These are phyloP conservation scores for Gliomastix tumulicola DNA, from an alignment of 2,329 filamentous ascomycete species.

Conservation along the genomic window DNA sequence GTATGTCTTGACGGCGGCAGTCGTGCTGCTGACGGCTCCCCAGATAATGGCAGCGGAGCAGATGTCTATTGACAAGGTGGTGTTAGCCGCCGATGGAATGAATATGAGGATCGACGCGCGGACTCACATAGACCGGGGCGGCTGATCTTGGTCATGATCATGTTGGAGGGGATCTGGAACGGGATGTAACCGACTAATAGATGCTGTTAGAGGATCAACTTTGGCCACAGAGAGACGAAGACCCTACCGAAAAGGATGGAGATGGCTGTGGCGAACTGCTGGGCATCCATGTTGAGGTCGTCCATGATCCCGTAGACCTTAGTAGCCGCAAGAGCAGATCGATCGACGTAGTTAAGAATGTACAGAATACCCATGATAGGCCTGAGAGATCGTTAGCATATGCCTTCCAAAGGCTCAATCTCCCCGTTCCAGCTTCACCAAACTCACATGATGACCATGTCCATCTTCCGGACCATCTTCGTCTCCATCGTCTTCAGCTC, in stretches of 20 bases:
- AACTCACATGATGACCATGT: slow-evolving; percentile 10
- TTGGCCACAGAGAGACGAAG: too few relatives aligned
- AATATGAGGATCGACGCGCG: background rate
- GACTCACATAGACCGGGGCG: slow-evolving; percentile 32
- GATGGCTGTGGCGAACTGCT: slow-evolving; percentile 28
- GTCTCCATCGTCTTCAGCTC: slow-evolving; percentile 9
- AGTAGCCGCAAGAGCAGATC: slow-evolving; percentile 26
- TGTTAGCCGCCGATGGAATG: too few relatives aligned
- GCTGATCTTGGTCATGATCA: slow-evolving; percentile 40
- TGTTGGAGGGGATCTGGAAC: slow-evolving; percentile 39
- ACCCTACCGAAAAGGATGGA: slow-evolving; percentile 32
- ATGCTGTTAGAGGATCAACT: background rate
- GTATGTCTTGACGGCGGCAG: slow-evolving; percentile 24
- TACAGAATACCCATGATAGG: slow-evolving; percentile 22
- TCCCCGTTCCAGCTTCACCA: background rate
- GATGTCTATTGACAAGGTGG: slow-evolving; percentile 13
- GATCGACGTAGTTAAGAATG: slow-evolving; percentile 30
- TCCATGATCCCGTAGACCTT: slow-evolving; percentile 30
- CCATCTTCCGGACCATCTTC: slow-evolving; percentile 13
- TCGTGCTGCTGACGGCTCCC: slow-evolving; percentile 33
- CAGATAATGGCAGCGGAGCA: slow-evolving; percentile 27
- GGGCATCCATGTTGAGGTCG: slow-evolving; percentile 24
- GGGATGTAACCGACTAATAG: slow-evolving; percentile 32
- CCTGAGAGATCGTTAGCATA: slow-evolving; percentile 6
- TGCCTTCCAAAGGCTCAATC: background rate